Percentiles rank a stretch among this genome's conserved stretches.
phyloP scores from a whole-genome alignment of 768 basidiomycete species.

The Panellus pusillus region DNA sequence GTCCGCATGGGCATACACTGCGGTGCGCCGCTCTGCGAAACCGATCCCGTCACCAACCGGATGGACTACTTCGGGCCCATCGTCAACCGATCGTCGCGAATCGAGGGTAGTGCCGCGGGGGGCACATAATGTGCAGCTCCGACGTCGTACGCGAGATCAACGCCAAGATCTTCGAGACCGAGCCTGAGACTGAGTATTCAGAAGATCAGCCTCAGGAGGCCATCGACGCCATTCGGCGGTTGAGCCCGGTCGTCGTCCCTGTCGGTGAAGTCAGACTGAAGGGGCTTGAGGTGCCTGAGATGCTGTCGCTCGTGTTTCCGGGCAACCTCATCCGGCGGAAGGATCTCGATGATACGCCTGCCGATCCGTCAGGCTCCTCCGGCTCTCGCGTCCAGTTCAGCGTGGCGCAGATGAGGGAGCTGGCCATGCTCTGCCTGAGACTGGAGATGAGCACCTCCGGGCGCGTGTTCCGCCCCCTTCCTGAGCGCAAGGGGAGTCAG shows the following conservation, averaged over 20 bases:
- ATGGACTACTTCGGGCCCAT: slow-evolving; percentile 99
- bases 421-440: slow-evolving; percentile 73
- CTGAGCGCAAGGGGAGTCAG: slow-evolving; percentile 48
- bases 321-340: slow-evolving; percentile 68
- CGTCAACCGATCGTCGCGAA: slow-evolving; percentile 90
- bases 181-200: slow-evolving; percentile 62
- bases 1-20: slow-evolving; percentile 98
- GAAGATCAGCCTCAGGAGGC: slow-evolving; percentile 55
- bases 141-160: slow-evolving; percentile 84
- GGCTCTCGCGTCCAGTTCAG: slow-evolving; percentile 63
- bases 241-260: slow-evolving; percentile 68
- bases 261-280: slow-evolving; percentile 93
- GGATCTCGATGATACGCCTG: slow-evolving; percentile 42
- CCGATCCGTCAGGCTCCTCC: slow-evolving; percentile 33
- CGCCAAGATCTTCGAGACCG: slow-evolving; percentile 55
- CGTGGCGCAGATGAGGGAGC: slow-evolving; percentile 70
- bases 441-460: slow-evolving; percentile 73
- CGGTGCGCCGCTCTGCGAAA: slow-evolving; percentile 85
- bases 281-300: slow-evolving; percentile 90
- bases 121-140: slow-evolving; percentile 89
- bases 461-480: slow-evolving; percentile 54
- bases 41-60: slow-evolving; percentile 85
- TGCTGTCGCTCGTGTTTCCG: slow-evolving; percentile 84
- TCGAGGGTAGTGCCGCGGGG: slow-evolving; percentile 84
- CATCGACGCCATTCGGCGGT: slow-evolving; percentile 71